Percentiles rank a stretch among this genome's conserved stretches.
Evolutionary conservation across 2,329 filamentous ascomycete species (phyloP).

Genomic region (Leptodontidium sp.): DNA sequence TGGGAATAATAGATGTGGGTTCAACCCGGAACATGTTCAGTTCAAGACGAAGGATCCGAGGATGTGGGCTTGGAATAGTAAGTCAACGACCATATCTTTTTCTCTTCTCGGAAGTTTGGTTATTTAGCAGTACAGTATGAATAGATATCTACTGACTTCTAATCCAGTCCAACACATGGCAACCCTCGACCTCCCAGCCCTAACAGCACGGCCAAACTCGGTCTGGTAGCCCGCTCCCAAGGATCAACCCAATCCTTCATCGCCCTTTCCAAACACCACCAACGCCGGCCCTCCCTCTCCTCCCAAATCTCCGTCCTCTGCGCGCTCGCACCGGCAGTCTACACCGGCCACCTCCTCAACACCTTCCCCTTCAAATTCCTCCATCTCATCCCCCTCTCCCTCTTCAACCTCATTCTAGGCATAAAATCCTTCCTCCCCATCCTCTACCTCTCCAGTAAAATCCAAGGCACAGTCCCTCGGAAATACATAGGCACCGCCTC

Average conservation of each 20-base stretch:
- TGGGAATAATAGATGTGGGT: constrained; percentile 90
- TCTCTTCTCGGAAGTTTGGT: not conserved
- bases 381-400: constrained; percentile 74
- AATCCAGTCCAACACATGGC: constrained; percentile 81
- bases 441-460: constrained; percentile 69
- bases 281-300: constrained; percentile 79
- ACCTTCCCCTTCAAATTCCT: constrained; percentile 88
- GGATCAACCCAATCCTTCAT: constrained; percentile 90
- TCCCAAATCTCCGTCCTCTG: constrained; percentile 88
- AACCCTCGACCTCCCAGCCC: constrained; percentile 82
- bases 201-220: constrained; percentile 81
- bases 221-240: constrained; percentile 86
- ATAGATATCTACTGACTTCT: no score
- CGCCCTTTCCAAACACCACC: constrained; percentile 87
- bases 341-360: constrained; percentile 87
- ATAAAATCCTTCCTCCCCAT: constrained; percentile 92
- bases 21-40: constrained; percentile 76
- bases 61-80: constrained; percentile 93
- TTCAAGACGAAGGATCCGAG: constrained; percentile 79
- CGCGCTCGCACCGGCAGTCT: constrained; percentile 86
- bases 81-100: not conserved
- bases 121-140: not conserved
- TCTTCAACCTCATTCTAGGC: constrained; percentile 85
- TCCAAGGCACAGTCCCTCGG: constrained; percentile 74
- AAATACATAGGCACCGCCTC: not conserved